Evolutionary conservation across 1,284 basidiomycete species (phyloP).

Genomic region (Trichosporon faecale): DNA sequence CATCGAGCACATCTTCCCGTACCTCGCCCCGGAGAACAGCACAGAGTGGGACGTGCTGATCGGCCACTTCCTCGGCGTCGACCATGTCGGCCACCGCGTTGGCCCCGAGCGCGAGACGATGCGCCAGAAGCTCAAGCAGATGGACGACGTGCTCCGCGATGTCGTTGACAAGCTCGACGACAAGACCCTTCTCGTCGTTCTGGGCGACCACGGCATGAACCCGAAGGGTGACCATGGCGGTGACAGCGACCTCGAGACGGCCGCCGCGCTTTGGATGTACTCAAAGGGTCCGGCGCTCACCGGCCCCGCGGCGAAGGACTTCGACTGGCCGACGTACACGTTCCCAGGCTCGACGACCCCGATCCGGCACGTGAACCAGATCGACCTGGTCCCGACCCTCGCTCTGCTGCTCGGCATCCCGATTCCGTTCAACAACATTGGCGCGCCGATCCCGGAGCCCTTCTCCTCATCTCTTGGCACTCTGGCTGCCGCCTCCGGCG

Average conservation of each 20-base stretch:
- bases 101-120: constrained; percentile 85
- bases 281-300: constrained; percentile 55
- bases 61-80: constrained; percentile 94
- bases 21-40: constrained; percentile 59
- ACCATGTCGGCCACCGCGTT: constrained; percentile 92
- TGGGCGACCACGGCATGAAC: constrained; percentile 99
- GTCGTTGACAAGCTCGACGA: constrained; percentile 68
- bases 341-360: constrained; percentile 63
- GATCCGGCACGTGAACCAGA: constrained; percentile 79
- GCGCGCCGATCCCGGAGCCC: constrained; percentile 83
- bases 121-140: constrained; percentile 78
- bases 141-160: constrained; percentile 72
- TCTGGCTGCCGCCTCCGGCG: constrained; percentile 63
- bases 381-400: constrained; percentile 87
- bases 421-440: constrained; percentile 94
- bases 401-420: constrained; percentile 88
- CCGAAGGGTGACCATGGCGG: constrained; percentile 92
- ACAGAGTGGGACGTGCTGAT: constrained; percentile 74
- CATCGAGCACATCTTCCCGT: constrained; percentile 73
- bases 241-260: constrained; percentile 80
- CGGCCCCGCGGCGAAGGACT: constrained; percentile 40
- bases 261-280: constrained; percentile 87
- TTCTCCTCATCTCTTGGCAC: constrained; percentile 57
- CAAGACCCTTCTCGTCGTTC: constrained; percentile 81
- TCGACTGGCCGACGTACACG: constrained; percentile 55